Evolutionary conservation across 1,284 basidiomycete genomes (phyloP).

Genomic region (Ganoderma lucidum): DNA sequence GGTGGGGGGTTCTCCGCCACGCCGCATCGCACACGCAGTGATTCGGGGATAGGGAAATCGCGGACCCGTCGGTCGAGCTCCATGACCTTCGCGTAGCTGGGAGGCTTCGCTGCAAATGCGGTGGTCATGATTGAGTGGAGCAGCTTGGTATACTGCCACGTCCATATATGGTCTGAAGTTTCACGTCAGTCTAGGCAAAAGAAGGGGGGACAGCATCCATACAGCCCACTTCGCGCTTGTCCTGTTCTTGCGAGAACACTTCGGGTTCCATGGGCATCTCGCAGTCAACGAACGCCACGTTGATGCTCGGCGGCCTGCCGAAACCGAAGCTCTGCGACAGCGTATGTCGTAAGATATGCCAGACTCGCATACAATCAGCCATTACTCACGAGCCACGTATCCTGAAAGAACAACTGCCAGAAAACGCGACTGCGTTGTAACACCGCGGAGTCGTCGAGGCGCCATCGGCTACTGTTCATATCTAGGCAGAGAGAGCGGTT

Average conservation of each 20-base stretch:
- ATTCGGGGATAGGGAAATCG: conserved; percentile 57
- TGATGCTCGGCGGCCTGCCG: conserved; percentile 67
- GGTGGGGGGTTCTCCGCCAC: conserved; percentile 32
- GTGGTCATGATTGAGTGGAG: conserved; percentile 59
- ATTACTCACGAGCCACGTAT: conserved; percentile 63
- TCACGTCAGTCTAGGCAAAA: not conserved
- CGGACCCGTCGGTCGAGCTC: conserved; percentile 52
- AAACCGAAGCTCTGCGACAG: conserved; percentile 62
- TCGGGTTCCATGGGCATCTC: conserved; percentile 58
- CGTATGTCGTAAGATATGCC: not conserved
- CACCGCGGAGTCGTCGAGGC: conserved; percentile 53
- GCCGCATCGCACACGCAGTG: conserved; percentile 51
- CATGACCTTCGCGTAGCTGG: conserved; percentile 53
- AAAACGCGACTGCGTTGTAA: conserved; percentile 63
- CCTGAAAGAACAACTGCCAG: conserved; percentile 68
- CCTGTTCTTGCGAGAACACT: conserved; percentile 43
- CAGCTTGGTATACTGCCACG: conserved; percentile 58
- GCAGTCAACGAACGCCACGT: conserved; percentile 61
- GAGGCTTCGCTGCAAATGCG: conserved; percentile 61
- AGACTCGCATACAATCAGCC: not conserved
- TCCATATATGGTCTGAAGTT: conserved; percentile 61
- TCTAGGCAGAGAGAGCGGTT: conserved; percentile 51
- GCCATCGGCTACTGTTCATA: conserved; percentile 66
- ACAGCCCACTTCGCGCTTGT: conserved; percentile 58
- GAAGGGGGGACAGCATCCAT: conserved; percentile 35